phyloP scores from a whole-genome alignment of 805 yeast genomes.

The Lachancea quebecensis region DNA sequence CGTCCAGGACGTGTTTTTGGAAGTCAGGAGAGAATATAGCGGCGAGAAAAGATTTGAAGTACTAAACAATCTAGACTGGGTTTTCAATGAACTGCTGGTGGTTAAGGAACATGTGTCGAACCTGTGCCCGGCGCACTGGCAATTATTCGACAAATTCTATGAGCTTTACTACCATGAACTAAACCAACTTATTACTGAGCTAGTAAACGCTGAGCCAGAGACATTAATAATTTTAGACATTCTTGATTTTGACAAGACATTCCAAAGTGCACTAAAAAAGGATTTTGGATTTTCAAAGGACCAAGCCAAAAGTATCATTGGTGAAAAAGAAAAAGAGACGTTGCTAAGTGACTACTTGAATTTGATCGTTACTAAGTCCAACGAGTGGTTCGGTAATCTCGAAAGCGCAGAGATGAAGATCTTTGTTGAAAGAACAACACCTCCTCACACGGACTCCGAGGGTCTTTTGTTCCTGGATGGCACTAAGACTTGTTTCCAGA shows the following conservation, averaged over 20 bases:
- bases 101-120: slow-evolving; percentile 52
- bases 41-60: slow-evolving; percentile 46
- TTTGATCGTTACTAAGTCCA: slow-evolving; percentile 64
- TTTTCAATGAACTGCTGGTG: slow-evolving; percentile 68
- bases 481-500: slow-evolving; percentile 68
- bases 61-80: slow-evolving; percentile 70
- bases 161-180: slow-evolving; percentile 61
- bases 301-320: slow-evolving; percentile 47
- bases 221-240: slow-evolving; percentile 67
- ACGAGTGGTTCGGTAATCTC: slow-evolving; percentile 76
- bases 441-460: slow-evolving; percentile 70
- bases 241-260: slow-evolving; percentile 70
- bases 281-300: slow-evolving; percentile 44
- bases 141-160: slow-evolving; percentile 54
- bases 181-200: slow-evolving; percentile 53
- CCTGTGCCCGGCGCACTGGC: slow-evolving; percentile 71
- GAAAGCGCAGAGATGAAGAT: slow-evolving; percentile 57
- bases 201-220: slow-evolving; percentile 69
- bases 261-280: slow-evolving; percentile 45
- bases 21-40: slow-evolving; percentile 47
- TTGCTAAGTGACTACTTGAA: slow-evolving; percentile 73
- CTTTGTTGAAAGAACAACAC: slow-evolving; percentile 56
- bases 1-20: slow-evolving; percentile 58
- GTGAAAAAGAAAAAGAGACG: slow-evolving; percentile 64
- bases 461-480: slow-evolving; percentile 64